Evolutionary conservation across 305 asterid species (phyloP), one percentile per base, ranked within the genome.

Genomic region (Rubia peregrina): DNA sequence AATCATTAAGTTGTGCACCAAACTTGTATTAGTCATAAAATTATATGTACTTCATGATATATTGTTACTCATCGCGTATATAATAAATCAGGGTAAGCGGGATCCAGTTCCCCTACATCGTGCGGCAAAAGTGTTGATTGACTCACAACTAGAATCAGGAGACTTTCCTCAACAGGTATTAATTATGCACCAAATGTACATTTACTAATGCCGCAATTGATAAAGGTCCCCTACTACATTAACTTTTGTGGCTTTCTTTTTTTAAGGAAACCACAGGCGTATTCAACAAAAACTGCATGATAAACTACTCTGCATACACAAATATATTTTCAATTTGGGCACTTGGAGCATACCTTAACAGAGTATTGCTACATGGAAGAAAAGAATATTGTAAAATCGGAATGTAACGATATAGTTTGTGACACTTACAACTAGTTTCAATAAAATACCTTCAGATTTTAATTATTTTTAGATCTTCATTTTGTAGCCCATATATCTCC

Each of bases 91-190:
- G 59, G 92, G 76, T 0, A 72, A 77, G 57, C 82, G 93, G 65
- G 90, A 90, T 55, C 67, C 84, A 6, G 49, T 42, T 49, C 91
- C 96, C 12, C 77, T 90, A 67, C 90, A 88, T 60, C 82, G 77
- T 24, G 95, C 91, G 59, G 91, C 90, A 63, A 86, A 79, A 75
- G 67, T 88, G 74, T 72, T 90, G 61, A 48, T 86, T 62, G 81
- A 85, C 69, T 80, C 95, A 44, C 96, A 90, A 74, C 82, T 88
- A 90, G 82, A 74, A 64, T 85, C 76, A 64, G 96, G 96, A 42
- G 96, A 90, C 77, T 88, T 86, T 38, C 96, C 93, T 30, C 95
- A 90, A 56, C 61, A 56, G 61, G 61, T 56, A 19, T 19, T 55
- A 55, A 49, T 14, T 56, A 21, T 9, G 6, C 4, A 56, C 19